Conservation (phyloP, 2,329 filamentous ascomycete genomes). For the Neopestalotiopsis sp. region DNA sequence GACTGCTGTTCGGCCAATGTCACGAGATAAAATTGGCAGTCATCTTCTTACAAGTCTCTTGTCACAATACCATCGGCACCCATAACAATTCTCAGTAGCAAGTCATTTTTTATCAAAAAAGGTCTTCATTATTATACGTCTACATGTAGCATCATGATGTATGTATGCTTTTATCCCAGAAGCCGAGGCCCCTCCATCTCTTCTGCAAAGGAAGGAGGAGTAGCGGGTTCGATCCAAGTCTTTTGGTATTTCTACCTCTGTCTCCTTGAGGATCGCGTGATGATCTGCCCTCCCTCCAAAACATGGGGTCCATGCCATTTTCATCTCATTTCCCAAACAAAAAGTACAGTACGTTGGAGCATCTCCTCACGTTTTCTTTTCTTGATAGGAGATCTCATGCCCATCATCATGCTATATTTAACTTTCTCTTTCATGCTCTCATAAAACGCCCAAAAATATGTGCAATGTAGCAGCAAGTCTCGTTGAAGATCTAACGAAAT, state of each 20-base stretch:
- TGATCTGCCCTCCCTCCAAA: conserved; percentile 19
- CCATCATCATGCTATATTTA: conserved; percentile 29
- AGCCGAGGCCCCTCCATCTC: not conserved
- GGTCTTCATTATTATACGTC: conserved; percentile 45
- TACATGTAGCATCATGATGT: conserved; percentile 31
- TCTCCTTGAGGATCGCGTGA: conserved; percentile 14
- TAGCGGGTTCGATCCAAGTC: not conserved
- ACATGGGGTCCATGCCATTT: conserved; percentile 15
- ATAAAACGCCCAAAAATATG: conserved; percentile 28
- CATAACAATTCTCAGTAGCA: not conserved
- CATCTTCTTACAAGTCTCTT: too few species aligned
- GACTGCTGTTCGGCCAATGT: too few species aligned
- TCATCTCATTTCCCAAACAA: conserved; percentile 25
- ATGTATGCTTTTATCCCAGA: conserved; percentile 5
- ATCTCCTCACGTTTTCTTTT: not conserved
- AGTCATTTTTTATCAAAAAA: not conserved
- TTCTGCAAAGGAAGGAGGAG: not conserved
- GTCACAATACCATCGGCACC: too few species aligned
- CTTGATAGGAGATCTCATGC: conserved; percentile 21
- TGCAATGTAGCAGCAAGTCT: conserved; percentile 25
- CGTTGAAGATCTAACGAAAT: conserved; percentile 22
- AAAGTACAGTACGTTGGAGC: conserved; percentile 20
- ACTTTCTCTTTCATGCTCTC: conserved; percentile 30
- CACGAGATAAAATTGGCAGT: too few species aligned
- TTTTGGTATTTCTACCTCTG: not conserved